Evolutionary conservation across 176 grass and related monocot genomes (phyloP), one percentile per base, ranked within the genome.

Genomic region (Oryza australiensis): DNA sequence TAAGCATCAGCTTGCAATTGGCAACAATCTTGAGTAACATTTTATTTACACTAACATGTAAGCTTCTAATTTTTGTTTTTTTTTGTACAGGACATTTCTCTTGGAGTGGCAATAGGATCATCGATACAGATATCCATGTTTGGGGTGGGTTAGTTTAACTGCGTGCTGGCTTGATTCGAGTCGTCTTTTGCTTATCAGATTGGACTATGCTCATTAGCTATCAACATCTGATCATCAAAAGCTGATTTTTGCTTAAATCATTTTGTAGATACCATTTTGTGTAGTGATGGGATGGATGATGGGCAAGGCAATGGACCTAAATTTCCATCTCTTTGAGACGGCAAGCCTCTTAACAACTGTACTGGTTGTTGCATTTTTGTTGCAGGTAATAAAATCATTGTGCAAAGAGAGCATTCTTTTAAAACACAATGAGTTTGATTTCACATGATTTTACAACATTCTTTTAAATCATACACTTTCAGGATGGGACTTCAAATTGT

Each of bases 91-190:
- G 91, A 94, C 70, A 85, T 92, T 83, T 89, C 87, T 9, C 89
- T 94, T 46, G 84, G 91, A 86, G 87, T 97, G 64, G 94, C 94
- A 70, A 86, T 97, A 34, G 91, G 89, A 33, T 94, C 94, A 18
- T 93, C 91, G 0, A 97, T 91, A 11, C 94, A 94, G 46, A 94
- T 97, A 81, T 90, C 94, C 34, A 97, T 97, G 91, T 94, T 97
- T 82, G 91, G 74, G 87, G 91, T 97, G 78, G n/a, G 89, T 69
- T 80, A 12, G 5, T 68, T 18, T 7, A 70, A 29, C 51, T 26
- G 4, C 76, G 23, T 51, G 53, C 8, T 82, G 22, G 11, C 64
- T 62, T 62, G 2, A 22, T 35, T 57, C 11, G 28, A 22, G 46
- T 70, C n/a, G 49, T 76, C 29, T 49, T 29, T 82, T 37, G 76